Evolutionary conservation across 1,139 yeast genomes (phyloP).

Genomic region (Zygosaccharomyces sapae): DNA sequence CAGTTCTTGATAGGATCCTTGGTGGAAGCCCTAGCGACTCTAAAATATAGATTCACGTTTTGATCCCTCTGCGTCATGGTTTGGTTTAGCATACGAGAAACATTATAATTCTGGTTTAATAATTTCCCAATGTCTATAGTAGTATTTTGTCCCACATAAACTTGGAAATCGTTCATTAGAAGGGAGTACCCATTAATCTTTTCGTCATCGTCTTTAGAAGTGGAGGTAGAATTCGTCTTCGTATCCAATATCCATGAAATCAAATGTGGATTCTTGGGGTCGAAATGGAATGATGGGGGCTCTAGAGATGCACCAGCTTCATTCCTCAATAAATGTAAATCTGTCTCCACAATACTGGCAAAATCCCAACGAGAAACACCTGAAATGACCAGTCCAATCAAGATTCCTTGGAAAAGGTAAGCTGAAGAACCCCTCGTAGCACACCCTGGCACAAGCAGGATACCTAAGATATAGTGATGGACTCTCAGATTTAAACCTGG

Average conservation of each 20-base stretch:
- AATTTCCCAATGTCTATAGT: slow-evolving; percentile 43
- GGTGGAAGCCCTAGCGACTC: slow-evolving; percentile 55
- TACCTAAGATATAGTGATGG: slow-evolving; percentile 85
- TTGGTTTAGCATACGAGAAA: slow-evolving; percentile 31
- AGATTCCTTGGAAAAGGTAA: slow-evolving; percentile 72
- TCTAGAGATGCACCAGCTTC: slow-evolving; percentile 61
- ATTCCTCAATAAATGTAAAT: slow-evolving; percentile 59
- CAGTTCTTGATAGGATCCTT: slow-evolving; percentile 40
- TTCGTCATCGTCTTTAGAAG: slow-evolving; percentile 12
- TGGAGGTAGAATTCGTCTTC: slow-evolving; percentile 5
- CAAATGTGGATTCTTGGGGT: slow-evolving; percentile 20
- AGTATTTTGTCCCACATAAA: slow-evolving; percentile 53
- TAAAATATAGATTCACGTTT: slow-evolving; percentile 45
- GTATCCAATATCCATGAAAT: slow-evolving; percentile 27
- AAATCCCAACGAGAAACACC: slow-evolving; percentile 94
- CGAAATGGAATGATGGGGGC: slow-evolving; percentile 51
- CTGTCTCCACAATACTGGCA: slow-evolving; percentile 83
- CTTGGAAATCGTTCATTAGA: slow-evolving; percentile 72
- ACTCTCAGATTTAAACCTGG: slow-evolving; percentile 74
- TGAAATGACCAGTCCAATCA: slow-evolving; percentile 73
- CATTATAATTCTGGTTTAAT: slow-evolving; percentile 36
- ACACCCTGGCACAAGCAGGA: slow-evolving; percentile 80
- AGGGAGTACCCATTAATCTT: slow-evolving; percentile 51
- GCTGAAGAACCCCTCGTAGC: slow-evolving; percentile 72
- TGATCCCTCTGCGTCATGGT: slow-evolving; percentile 29